Evolutionary conservation across 1,284 basidiomycete species (phyloP), one percentile per base, ranked within the genome.

Genomic region (Microbotryomycetes sp.): DNA sequence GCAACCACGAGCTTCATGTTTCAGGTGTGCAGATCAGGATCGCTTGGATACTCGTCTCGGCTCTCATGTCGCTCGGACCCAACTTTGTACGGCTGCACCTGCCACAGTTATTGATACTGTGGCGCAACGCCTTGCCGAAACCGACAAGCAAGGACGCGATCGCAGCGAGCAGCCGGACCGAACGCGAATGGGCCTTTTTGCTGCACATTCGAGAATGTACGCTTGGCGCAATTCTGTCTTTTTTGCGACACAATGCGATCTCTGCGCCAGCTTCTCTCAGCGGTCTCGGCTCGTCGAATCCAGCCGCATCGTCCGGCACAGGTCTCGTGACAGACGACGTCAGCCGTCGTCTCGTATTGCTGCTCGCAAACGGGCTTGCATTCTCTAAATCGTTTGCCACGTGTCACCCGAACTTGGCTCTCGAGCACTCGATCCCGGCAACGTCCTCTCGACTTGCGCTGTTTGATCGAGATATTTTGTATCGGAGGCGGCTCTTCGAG

Each of bases 91-190:
- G 90, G 31, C 83, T 89, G 0, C 92, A 97, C 75, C 81, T 97
- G 1, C 87, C 91, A 0, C 92, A 97, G 71, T 80, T 98, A 6
- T 82, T 98, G 27, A 89, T 94, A 0, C 82, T 98, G 2, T 98
- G 96, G 96, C 81, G 94, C 35, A 98, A 98, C 70, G 92, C 96
- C 2, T 80, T 98, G 0, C 91, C 94, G 1, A 97, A 97, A 76
- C 88, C 91, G 0, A 90, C 90, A 0, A 87, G 81, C 69, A 94
- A 94, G 75, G 94, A 97, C 70, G 79, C 82, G 0, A 76, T 79
- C 1, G 75, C 73, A 23, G 82, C 81, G 15, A 80, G 82, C 0
- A 83, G 85, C 18, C 81, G 91, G 23, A 84, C 84, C 31, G 78
- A 83, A 23, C 78, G 81, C 0, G 96, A 97, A 72, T 97, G 93